Conservation (phyloP, 768 basidiomycete genomes). For the Mycena rebaudengoi region DNA sequence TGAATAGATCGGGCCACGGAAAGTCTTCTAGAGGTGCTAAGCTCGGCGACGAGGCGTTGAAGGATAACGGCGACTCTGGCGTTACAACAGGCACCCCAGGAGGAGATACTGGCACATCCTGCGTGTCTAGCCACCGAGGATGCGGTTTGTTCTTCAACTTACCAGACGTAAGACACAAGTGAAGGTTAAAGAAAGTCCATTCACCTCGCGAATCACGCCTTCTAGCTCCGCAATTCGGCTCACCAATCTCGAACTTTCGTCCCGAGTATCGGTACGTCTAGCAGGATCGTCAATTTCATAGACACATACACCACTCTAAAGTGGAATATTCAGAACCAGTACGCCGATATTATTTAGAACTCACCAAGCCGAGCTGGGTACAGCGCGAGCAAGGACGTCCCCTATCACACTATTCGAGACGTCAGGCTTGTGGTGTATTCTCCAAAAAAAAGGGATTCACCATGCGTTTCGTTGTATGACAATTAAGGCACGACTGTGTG, state of each 20-base stretch:
- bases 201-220: constrained; percentile 82
- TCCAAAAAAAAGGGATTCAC: constrained; percentile 41
- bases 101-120: constrained; percentile 34
- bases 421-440: constrained; percentile 10
- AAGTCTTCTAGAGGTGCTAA: constrained; percentile 3
- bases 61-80: constrained; percentile 9
- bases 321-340: background rate
- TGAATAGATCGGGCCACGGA: constrained; percentile 24
- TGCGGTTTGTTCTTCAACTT: constrained; percentile 74
- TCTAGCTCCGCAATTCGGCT: constrained; percentile 85
- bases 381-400: constrained; percentile 61
- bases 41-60: background rate
- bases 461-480: constrained; percentile 79
- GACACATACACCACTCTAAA: constrained; percentile 80
- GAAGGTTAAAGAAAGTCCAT: constrained; percentile 31
- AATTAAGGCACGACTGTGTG: constrained; percentile 78
- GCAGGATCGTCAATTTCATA: constrained; percentile 85
- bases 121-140: constrained; percentile 62
- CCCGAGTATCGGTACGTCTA: constrained; percentile 60
- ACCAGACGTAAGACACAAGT: constrained; percentile 40
- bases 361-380: constrained; percentile 58
- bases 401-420: constrained; percentile 53
- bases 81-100: constrained; percentile 2
- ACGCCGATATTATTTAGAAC: constrained; percentile 18
- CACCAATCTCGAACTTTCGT: constrained; percentile 72